Evolutionary conservation across 495 filamentous ascomycete species (phyloP), one percentile per base, ranked within the genome.

Genomic region (Talaromyces proteolyticus): DNA sequence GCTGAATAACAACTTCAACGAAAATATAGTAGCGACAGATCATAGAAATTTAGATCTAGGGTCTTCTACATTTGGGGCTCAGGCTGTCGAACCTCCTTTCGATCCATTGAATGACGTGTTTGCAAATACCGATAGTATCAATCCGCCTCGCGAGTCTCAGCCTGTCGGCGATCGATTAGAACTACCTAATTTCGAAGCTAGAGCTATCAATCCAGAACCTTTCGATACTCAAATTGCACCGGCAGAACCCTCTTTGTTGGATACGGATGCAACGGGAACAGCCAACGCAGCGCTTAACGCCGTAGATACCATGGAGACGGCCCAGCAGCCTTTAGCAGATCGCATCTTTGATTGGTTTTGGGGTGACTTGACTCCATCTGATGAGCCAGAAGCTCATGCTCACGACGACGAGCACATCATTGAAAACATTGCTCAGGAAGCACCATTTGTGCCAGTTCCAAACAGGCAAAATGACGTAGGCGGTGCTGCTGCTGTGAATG

Each of bases 391-490:
- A 20, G 72, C 65, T 2, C 66, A 62, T 34, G 65, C 49, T 6
- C 60, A 61, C 19, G 73, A 85, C 54, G 81, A 80, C 49, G 85
- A 84, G 51, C 77, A 76, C 39, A 57, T 81, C 43, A 72, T 81
- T 24, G 66, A 78, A 46, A 70, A 84, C 46, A 56, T 79, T 19
- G 81, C 69, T 12, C 62, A 79, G 26, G 81, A 86, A 67, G 76
- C 75, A n/a, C 82, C 80, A 6, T 84, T 87, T 58, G 77, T 82
- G 2, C 79, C 78, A 16, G 68, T 82, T 26, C 64, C 63, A 40
- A 69, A 70, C 50, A 61, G 68, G 43, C 57, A 56, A 49, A 53
- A 54, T 48, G 44, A 24, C 4, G 25, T 55, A 21, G 53, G 42
- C 39, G 52, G 50, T 16, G 56, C 29, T 4, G 53, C 53, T 40